Evolutionary conservation across 352 stramenopile genomes (phyloP).

Genomic region (Pythium sukuiense): DNA sequence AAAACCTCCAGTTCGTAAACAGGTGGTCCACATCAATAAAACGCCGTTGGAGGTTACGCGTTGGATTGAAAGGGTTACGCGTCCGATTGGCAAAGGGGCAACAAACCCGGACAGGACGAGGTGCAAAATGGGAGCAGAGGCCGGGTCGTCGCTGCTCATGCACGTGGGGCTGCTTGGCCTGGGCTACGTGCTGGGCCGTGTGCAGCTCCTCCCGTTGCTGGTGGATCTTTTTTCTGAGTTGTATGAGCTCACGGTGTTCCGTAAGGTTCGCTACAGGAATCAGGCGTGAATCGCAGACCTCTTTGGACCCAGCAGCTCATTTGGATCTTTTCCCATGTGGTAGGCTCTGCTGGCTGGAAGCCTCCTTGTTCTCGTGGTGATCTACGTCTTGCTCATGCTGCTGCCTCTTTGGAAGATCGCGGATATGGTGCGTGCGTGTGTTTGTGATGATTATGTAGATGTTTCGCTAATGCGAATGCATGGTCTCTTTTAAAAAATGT

Average conservation of each 20-base stretch:
- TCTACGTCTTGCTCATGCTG: constrained; percentile 55
- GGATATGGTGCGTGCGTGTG: constrained; percentile 28
- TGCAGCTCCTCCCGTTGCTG: constrained; percentile 49
- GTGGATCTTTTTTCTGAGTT: constrained; percentile 53
- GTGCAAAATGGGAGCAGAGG: constrained; percentile 37
- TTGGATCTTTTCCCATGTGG: not conserved
- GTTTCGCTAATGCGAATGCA: not conserved
- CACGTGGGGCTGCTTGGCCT: constrained; percentile 59
- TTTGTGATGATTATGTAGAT: not conserved
- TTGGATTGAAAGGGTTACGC: constrained; percentile 20
- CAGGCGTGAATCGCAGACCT: not conserved
- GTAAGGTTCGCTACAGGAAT: constrained; percentile 40
- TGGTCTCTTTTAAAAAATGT: not conserved
- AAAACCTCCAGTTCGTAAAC: constrained; percentile 2
- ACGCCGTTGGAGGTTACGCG: constrained; percentile 13
- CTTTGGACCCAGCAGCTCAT: not conserved
- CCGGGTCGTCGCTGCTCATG: constrained; percentile 58
- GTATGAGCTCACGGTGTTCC: constrained; percentile 31
- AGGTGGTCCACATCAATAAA: constrained; percentile 25
- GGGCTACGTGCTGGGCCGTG: constrained; percentile 63
- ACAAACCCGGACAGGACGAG: too few relatives aligned
- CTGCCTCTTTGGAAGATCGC: constrained; percentile 60
- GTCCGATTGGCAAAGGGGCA: constrained; percentile 11
- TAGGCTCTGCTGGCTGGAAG: constrained; percentile 38
- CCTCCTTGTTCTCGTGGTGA: constrained; percentile 40